Evolutionary conservation across 2,329 filamentous ascomycete genomes (phyloP), one percentile per base, ranked within the genome.

Genomic region (Emergomyces pasteurianus): DNA sequence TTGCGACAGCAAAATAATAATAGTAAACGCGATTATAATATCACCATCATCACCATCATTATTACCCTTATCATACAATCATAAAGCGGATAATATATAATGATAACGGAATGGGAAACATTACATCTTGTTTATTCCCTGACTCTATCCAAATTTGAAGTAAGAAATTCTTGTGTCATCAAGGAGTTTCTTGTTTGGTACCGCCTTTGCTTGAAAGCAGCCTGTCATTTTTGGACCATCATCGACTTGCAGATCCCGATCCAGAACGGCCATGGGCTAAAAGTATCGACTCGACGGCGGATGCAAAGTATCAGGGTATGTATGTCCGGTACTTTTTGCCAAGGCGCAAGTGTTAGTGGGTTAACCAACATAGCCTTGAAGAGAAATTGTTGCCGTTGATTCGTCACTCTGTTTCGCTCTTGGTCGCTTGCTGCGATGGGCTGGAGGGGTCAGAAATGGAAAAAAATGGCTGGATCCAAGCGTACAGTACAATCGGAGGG

Each of bases 161-260:
- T 2, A 16, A 34, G 53, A 54, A 31, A 36, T 36, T 12, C 49
- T 52, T n/a, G n/a, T 2, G 26, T 18, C 18, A 21, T 18, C n/a
- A n/a, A 2, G 23, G 49, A 34, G 12, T 52, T 52, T 16, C 34
- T 52, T 26, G 6, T 52, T 31, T 50, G 47, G 23, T 23, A 26
- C 26, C n/a, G 9, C 31, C 16, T 16, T n/a, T 21, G 10, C 38
- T 57, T 16, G 16, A 43, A 57, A 26, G 38, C 26, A 16, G 38
- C 38, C 40, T 57, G 54, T 46, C 38, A 31, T 31, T 28, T 57
- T 57, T 42, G 36, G 36, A 14, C 36, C 12, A 28, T 56, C 23
- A 31, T 53, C 50, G 52, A 55, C 38, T n/a, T 43, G 54, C 43
- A 42, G 54, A 57, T 46, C 38, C 54, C 54, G 54, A 57, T 57